phyloP scores from a whole-genome alignment of 768 basidiomycete species.

The Glaciozyma antarctica region DNA sequence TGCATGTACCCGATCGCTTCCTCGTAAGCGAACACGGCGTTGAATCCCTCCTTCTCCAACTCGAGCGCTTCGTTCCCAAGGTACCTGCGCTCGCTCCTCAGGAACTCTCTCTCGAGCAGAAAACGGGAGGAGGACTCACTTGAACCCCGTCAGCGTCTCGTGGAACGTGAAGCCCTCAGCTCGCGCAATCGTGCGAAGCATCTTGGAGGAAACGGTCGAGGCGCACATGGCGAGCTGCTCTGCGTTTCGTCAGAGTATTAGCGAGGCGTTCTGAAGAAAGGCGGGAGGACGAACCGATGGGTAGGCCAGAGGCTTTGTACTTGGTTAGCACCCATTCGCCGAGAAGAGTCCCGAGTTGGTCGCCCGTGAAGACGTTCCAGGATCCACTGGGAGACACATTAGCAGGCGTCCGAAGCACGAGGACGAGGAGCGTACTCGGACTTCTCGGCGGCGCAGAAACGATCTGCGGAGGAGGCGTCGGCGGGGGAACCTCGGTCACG shows the following conservation, averaged over 20 bases:
- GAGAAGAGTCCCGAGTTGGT: constrained; percentile 61
- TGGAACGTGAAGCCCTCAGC: constrained; percentile 71
- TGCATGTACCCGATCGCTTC: constrained; percentile 91
- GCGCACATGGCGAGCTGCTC: constrained; percentile 73
- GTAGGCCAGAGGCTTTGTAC: constrained; percentile 45
- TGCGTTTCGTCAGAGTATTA: constrained; percentile 4
- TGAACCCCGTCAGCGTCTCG: constrained; percentile 84
- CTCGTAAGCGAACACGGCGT: constrained; percentile 75
- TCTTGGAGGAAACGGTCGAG: constrained; percentile 82
- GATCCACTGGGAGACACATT: constrained; percentile 38
- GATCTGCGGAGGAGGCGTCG: not conserved
- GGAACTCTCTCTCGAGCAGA: not conserved
- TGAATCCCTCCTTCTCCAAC: constrained; percentile 57
- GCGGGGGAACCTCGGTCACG: constrained; percentile 57
- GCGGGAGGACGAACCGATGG: constrained; percentile 40
- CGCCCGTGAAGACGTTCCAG: constrained; percentile 71
- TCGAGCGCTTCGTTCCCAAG: constrained; percentile 68
- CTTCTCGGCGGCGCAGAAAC: constrained; percentile 21
- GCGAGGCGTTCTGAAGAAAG: not conserved
- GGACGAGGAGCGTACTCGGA: not conserved
- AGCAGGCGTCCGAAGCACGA: not conserved
- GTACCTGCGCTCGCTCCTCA: constrained; percentile 26
- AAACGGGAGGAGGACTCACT: constrained; percentile 46
- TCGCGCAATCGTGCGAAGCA: constrained; percentile 67
- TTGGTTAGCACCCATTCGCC: constrained; percentile 44